Base-by-base conservation (phyloP, 2,329 filamentous ascomycete genomes). In the Neofusicoccum ribis region DNA sequence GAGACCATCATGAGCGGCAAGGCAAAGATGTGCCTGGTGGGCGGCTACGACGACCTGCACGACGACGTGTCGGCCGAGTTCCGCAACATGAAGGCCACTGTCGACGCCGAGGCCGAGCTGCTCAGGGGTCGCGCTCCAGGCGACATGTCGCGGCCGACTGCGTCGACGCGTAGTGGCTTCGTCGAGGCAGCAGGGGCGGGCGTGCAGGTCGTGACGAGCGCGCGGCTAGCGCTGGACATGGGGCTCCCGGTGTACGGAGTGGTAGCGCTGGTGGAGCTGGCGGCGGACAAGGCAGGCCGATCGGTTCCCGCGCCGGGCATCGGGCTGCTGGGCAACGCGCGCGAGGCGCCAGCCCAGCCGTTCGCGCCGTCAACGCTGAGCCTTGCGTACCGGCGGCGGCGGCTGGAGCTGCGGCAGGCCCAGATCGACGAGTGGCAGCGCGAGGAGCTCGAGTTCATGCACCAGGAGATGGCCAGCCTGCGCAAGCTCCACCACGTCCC, bases 271-370 rank as follows among this genome's bases (percentile, higher is more conserved):
- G 71, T 73, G 0, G 68, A 70, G 27, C 80, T 70, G 8, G 74
- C 79, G 0, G 68, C 67, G 15, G 79, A 81, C 62, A 73, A 73
- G 9, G 68, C 71, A 37, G 73, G 76, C 0, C 71, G 78, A 1
- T 81, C 79, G 0, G 68, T 81, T 1, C 78, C 79, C 0, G 77
- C 78, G 0, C 78, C 79, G 0, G 78, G 79, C 1, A 68, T 73
- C 27, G 78, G 79, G 1, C 68, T 80, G 9, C 66, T 80, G 44
- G 73, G 71, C 6, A 68, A 70, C 37, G 76, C 73, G 1, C 67
- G 70, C 12, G 72, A 75, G 47, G 60, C 51, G 12, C 46, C 62
- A 6, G 63, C 58, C 23, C 67, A 65, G 5, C 9, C 37, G 37
- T 67, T 69, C 0, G 14, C 67, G 1, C 72, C 74, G 1, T 71